Evolutionary conservation across 1,284 basidiomycete genomes (phyloP).

Genomic region (Apiotrichum sp.): DNA sequence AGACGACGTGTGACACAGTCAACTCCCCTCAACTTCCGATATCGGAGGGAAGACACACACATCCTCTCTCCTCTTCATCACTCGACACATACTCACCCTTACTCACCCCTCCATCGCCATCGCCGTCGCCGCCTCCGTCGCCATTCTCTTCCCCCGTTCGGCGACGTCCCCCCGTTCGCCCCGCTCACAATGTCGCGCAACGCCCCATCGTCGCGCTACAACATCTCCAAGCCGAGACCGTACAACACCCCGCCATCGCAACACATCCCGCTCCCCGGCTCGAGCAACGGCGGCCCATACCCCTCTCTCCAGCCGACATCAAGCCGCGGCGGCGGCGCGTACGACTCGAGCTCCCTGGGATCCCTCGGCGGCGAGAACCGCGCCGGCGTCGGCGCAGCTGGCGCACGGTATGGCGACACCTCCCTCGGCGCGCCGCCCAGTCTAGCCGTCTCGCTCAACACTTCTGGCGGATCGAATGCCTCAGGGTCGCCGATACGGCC

Average conservation of each 20-base stretch:
- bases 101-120: background rate
- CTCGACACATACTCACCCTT: too few species aligned
- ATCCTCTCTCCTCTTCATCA: too few species aligned
- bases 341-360: background rate
- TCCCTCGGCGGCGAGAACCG: background rate
- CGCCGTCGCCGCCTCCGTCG: background rate
- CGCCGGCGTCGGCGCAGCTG: slow-evolving; percentile 1
- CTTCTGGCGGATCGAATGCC: background rate
- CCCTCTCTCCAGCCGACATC: slow-evolving; percentile 13
- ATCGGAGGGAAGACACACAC: too few species aligned
- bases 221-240: slow-evolving; percentile 31
- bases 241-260: slow-evolving; percentile 14
- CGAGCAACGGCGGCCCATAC: slow-evolving; percentile 19
- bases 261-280: background rate
- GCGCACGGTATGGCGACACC: background rate
- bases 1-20: too few species aligned
- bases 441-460: background rate
- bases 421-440: background rate
- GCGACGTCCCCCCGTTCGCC: too few species aligned
- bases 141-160: background rate
- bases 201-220: slow-evolving; percentile 24
- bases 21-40: too few species aligned
- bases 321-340: background rate
- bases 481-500: background rate
- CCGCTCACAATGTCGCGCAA: slow-evolving; percentile 18